These are phyloP conservation scores for Apophysomyces sp. DNA, from an alignment of 371 early-diverging fungal species.

Conservation along the genomic window DNA sequence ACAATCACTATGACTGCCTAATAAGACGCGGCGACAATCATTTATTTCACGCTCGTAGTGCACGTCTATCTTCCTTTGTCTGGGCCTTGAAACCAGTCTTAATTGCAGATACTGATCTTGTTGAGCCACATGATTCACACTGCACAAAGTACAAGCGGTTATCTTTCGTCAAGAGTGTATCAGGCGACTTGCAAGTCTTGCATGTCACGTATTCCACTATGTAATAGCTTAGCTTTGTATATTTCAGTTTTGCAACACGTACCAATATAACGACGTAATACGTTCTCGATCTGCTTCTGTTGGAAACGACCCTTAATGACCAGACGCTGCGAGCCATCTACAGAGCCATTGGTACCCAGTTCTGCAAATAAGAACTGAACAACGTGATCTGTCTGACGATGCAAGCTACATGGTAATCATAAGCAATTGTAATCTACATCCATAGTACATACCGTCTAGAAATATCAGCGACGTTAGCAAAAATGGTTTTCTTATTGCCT, in stretches of 20 bases:
- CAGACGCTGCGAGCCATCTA: constrained; percentile 93
- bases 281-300: constrained; percentile 98
- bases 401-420: constrained; percentile 62
- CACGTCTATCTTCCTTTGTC: constrained; percentile 66
- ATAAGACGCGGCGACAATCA: neutral
- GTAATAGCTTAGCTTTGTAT: neutral
- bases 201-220: constrained; percentile 98
- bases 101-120: constrained; percentile 96
- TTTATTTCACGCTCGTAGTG: constrained; percentile 39
- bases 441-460: constrained; percentile 63
- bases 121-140: constrained; percentile 98
- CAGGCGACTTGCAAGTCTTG: constrained; percentile 98
- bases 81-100: constrained; percentile 98
- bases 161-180: constrained; percentile 96
- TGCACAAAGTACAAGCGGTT: constrained; percentile 98
- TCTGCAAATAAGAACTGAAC: constrained; percentile 98
- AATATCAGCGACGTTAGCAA: constrained; percentile 95
- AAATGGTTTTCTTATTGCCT: constrained; percentile 95
- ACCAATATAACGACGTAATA: constrained; percentile 97
- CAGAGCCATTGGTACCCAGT: constrained; percentile 97
- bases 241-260: constrained; percentile 4
- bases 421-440: neutral
- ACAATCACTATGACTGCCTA: neutral
- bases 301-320: constrained; percentile 99
- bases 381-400: constrained; percentile 96